phyloP scores from a whole-genome alignment of 805 yeast species.

The Scheffersomyces lignosus region DNA sequence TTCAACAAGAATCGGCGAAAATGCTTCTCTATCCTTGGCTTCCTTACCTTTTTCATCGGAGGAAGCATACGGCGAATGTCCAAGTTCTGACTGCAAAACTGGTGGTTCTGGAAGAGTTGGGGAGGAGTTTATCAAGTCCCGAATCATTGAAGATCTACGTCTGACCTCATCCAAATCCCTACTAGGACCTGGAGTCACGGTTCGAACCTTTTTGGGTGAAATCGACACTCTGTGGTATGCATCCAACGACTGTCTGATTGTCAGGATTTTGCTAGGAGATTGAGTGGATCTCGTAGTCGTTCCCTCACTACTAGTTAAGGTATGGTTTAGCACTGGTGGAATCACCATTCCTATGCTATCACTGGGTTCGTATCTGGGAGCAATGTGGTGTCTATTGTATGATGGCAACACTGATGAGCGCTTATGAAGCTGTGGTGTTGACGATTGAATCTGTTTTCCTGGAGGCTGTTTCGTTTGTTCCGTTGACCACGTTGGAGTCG shows the following conservation, averaged over 20 bases:
- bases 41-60: constrained; percentile 2
- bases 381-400: constrained; percentile 2
- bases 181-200: too few relatives aligned
- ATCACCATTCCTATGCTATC: constrained; percentile 5
- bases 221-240: constrained; percentile 29
- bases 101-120: constrained; percentile 48
- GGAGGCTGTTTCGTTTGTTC: constrained; percentile 17
- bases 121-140: constrained; percentile 37
- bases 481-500: constrained; percentile 36
- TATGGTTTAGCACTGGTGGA: constrained; percentile 3
- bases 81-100: constrained; percentile 36
- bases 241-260: constrained; percentile 32
- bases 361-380: constrained; percentile 10
- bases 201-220: constrained; percentile 29
- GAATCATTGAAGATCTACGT: constrained; percentile 33
- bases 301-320: background rate
- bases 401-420: constrained; percentile 10
- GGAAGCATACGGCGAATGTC: constrained; percentile 1
- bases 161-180: constrained; percentile 10
- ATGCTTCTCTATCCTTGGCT: constrained; percentile 8
- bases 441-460: constrained; percentile 17
- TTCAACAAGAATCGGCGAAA: constrained; percentile 21
- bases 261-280: constrained; percentile 22
- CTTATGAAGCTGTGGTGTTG: constrained; percentile 27
- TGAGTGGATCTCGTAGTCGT: constrained; percentile 2